A percentile compares a stretch with the other conserved stretches of the same genome.
Conservation (phyloP, 2,329 filamentous ascomycete genomes). For the Arthrobotrys iridis region DNA sequence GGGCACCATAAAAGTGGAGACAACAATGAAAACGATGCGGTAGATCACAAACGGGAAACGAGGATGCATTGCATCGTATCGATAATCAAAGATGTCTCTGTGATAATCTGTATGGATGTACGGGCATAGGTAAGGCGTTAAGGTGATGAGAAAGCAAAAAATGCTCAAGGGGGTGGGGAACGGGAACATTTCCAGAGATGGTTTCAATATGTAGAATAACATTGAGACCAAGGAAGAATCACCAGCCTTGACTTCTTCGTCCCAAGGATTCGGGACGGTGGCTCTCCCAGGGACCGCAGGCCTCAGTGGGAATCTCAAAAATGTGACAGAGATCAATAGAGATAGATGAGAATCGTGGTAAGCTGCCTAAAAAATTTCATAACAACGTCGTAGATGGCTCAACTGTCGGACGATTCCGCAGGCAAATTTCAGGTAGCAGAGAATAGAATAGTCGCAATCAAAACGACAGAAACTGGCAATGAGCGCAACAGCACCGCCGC, state of each 20-base stretch:
- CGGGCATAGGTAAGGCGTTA: too few species aligned
- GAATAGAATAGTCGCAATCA: background rate
- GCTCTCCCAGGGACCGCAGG: background rate
- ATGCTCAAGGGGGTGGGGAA: background rate
- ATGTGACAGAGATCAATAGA: slow-evolving; percentile 20
- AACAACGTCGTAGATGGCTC: slow-evolving; percentile 5
- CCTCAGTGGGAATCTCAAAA: background rate
- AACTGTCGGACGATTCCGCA: slow-evolving; percentile 33
- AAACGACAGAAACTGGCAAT: slow-evolving; percentile 1
- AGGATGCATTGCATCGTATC: slow-evolving; percentile 3
- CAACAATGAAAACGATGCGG: background rate
- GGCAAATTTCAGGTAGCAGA: slow-evolving; percentile 36
- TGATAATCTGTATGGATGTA: too few species aligned
- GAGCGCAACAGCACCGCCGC: slow-evolving; percentile 9
- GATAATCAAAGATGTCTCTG: background rate
- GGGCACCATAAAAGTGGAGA: slow-evolving; percentile 7
- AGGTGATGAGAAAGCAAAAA: background rate
- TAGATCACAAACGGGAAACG: slow-evolving; percentile 1
- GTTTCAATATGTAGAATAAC: background rate
- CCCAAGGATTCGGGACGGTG: slow-evolving; percentile 28
- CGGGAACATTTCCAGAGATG: slow-evolving; percentile 12
- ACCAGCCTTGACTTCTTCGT: slow-evolving; percentile 1
- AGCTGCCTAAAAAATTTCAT: slow-evolving; percentile 5
- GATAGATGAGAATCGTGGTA: background rate
- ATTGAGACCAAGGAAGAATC: slow-evolving; percentile 15